Percentiles rank a stretch among this genome's conserved stretches.
Conservation (phyloP, 1,139 yeast species). For the Kodamaea fungicola region DNA sequence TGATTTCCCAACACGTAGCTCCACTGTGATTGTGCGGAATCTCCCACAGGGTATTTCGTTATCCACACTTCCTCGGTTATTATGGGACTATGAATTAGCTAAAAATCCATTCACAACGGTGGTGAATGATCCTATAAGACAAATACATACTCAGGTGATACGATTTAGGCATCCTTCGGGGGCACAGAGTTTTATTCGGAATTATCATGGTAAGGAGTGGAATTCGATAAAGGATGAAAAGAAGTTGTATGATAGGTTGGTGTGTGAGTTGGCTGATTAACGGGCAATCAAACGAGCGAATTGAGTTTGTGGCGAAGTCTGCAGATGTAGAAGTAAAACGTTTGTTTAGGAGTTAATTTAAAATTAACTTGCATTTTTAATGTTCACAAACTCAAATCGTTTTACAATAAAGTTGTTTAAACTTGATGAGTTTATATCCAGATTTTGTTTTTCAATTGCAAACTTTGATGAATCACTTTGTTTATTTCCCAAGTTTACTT, state of each 20-base stretch:
- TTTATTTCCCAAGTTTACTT: no score
- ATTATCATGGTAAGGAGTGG: conserved; percentile 50
- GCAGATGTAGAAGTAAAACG: not conserved
- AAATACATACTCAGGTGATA: conserved; percentile 32
- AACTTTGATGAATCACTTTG: no score
- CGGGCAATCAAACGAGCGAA: not conserved
- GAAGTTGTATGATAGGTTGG: conserved; percentile 34
- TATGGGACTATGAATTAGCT: conserved; percentile 41
- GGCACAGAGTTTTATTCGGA: conserved; percentile 53
- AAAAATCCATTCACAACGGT: conserved; percentile 20
- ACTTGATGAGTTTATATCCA: no score
- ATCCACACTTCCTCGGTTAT: conserved; percentile 26
- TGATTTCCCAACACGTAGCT: conserved; percentile 13
- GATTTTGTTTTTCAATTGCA: no score
- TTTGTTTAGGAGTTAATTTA: no score
- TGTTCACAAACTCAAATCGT: no score
- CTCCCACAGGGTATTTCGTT: conserved; percentile 40
- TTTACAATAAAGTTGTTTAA: no score
- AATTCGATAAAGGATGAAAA: conserved; percentile 28
- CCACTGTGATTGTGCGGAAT: conserved; percentile 34
- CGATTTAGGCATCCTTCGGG: conserved; percentile 46
- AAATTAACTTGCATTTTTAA: no score
- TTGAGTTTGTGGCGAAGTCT: no score
- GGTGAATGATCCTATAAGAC: conserved; percentile 25
- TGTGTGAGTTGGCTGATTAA: conserved; percentile 30